Percentiles rank a stretch among this genome's conserved stretches.
phyloP scores from a whole-genome alignment of 1,284 basidiomycete species.

The Pseudozyma sp. region DNA sequence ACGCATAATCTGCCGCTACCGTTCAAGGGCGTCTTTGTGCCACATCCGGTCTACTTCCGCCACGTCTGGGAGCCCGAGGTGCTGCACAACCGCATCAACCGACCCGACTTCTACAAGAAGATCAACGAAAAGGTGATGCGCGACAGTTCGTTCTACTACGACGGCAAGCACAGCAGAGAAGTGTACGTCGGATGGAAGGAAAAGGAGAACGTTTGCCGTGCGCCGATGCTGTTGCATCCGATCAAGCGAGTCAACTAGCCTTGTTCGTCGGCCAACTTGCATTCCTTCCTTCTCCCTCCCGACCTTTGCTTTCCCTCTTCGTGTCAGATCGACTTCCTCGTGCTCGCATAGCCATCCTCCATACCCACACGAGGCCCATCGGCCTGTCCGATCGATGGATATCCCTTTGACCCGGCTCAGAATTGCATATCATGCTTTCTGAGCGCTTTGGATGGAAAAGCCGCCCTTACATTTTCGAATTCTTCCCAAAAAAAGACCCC shows the following conservation, averaged over 20 bases:
- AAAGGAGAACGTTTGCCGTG: conserved; percentile 65
- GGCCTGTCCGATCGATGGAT: background rate
- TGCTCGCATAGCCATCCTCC: background rate
- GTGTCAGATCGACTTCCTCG: conserved; percentile 1
- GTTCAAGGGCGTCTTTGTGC: conserved; percentile 68
- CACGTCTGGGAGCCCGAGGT: conserved; percentile 67
- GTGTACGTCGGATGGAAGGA: conserved; percentile 68
- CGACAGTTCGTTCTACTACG: conserved; percentile 67
- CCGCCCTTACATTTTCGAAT: conserved; percentile 7
- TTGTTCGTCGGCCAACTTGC: no score
- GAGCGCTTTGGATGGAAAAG: conserved; percentile 22
- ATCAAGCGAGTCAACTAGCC: conserved; percentile 63
- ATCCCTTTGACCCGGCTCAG: background rate
- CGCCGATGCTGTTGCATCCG: conserved; percentile 66
- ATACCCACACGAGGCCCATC: conserved; percentile 38
- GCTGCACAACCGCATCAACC: conserved; percentile 65
- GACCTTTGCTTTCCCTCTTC: background rate
- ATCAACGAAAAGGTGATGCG: conserved; percentile 67
- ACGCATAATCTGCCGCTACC: conserved; percentile 67
- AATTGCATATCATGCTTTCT: no score
- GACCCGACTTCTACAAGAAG: conserved; percentile 68
- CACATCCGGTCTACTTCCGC: conserved; percentile 68
- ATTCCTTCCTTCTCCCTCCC: background rate
- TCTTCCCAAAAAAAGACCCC: background rate
- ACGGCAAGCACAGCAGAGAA: conserved; percentile 64